Evolutionary conservation across 2,329 filamentous ascomycete species (phyloP).

Genomic region (Curvularia lunata): DNA sequence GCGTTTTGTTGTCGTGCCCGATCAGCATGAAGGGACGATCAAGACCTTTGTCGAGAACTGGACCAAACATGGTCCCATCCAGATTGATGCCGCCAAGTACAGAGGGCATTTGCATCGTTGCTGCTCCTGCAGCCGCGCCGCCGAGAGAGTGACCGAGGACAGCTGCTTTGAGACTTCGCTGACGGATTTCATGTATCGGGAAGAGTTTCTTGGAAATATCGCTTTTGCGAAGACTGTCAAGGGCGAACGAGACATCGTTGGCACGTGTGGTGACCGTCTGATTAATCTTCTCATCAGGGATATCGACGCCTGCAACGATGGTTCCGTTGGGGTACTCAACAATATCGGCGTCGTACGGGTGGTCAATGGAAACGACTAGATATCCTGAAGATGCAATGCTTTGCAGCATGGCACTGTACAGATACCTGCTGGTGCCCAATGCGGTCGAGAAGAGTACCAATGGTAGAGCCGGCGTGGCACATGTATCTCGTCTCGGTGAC

Average conservation of each 20-base stretch:
- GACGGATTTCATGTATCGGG: not conserved
- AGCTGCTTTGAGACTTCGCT: constrained; percentile 13
- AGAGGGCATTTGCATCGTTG: constrained; percentile 23
- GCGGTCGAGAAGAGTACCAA: constrained; percentile 57
- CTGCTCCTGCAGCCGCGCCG: constrained; percentile 38
- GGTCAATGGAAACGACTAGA: constrained; percentile 58
- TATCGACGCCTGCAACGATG: constrained; percentile 33
- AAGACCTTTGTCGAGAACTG: constrained; percentile 22
- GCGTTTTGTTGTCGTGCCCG: constrained; percentile 40
- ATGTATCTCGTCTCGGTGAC: not conserved
- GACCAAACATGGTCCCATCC: constrained; percentile 44
- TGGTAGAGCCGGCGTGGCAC: constrained; percentile 15
- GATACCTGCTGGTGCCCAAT: constrained; percentile 51
- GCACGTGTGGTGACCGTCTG: constrained; percentile 29
- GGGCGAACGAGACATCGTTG: constrained; percentile 31
- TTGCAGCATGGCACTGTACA: constrained; percentile 54
- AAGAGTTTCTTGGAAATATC: constrained; percentile 13
- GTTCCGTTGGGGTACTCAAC: constrained; percentile 59
- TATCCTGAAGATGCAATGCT: constrained; percentile 58
- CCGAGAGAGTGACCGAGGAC: constrained; percentile 49
- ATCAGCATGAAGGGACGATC: constrained; percentile 33
- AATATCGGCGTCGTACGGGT: constrained; percentile 56
- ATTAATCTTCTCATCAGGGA: constrained; percentile 33
- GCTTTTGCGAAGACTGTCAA: constrained; percentile 24
- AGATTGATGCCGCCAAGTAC: constrained; percentile 43